Conservation (phyloP, 139 green algal genomes). For the Trebouxia sp. region DNA sequence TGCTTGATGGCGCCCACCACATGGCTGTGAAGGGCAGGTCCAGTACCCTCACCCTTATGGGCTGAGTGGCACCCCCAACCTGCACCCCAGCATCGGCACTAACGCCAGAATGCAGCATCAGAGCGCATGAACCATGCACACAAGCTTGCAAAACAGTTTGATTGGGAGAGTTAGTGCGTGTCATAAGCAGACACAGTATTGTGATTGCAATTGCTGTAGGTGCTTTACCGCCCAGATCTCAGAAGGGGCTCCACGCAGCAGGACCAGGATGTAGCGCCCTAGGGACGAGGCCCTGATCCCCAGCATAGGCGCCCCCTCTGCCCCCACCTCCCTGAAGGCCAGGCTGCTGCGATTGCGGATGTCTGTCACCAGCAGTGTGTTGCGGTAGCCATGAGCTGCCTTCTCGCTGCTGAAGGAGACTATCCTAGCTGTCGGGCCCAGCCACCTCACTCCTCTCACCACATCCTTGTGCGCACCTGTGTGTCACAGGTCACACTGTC, state of each 20-base stretch:
- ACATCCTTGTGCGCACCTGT: conserved; percentile 45
- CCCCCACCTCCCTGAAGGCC: conserved; percentile 37
- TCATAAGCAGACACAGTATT: too few species aligned
- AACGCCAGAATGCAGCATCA: too few species aligned
- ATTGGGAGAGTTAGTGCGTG: too few species aligned
- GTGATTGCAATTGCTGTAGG: too few species aligned
- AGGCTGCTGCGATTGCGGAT: conserved; percentile 43
- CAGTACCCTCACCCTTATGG: conserved; percentile 66
- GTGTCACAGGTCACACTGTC: neutral
- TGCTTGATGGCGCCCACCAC: conserved; percentile 68
- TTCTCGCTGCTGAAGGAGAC: conserved; percentile 66
- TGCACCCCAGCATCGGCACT: too few species aligned
- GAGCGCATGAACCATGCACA: too few species aligned
- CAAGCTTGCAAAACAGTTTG: too few species aligned
- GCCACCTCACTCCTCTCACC: conserved; percentile 66
- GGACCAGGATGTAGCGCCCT: conserved; percentile 72
- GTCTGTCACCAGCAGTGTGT: conserved; percentile 69
- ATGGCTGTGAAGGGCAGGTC: conserved; percentile 80
- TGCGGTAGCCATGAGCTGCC: conserved; percentile 46
- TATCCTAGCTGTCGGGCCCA: conserved; percentile 65
- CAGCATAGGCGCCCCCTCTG: conserved; percentile 57
- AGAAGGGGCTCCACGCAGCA: conserved; percentile 55
- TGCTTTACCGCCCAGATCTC: conserved; percentile 76
- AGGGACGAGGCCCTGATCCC: conserved; percentile 65
- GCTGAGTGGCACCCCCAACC: conserved; percentile 32